phyloP scores from a whole-genome alignment of 495 filamentous ascomycete genomes.

The Annulohypoxylon stygium region DNA sequence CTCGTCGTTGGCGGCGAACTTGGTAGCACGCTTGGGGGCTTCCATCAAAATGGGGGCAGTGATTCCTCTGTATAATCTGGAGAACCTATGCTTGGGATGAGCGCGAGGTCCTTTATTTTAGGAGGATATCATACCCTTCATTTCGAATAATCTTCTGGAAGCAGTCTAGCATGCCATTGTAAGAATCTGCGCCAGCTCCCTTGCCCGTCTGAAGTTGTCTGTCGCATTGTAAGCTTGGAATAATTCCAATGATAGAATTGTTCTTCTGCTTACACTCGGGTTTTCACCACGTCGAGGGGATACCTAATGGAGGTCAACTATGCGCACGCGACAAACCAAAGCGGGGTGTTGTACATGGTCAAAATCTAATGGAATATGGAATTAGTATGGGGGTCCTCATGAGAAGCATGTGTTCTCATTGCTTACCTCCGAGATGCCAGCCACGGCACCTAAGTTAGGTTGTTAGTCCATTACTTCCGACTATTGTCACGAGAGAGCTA shows the following conservation, averaged over 20 bases:
- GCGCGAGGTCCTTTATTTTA: conserved; percentile 2
- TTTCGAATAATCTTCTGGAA: conserved; percentile 94
- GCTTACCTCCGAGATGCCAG: conserved; percentile 91
- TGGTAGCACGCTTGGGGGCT: conserved; percentile 97
- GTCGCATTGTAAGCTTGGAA: conserved; percentile 49
- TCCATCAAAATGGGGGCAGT: conserved; percentile 97
- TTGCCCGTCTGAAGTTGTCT: conserved; percentile 89
- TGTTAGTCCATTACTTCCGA: conserved; percentile 31
- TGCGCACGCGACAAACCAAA: conserved; percentile 50
- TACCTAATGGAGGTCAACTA: conserved; percentile 84
- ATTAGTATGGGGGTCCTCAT: conserved; percentile 36
- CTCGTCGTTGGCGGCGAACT: conserved; percentile 98
- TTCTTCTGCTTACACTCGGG: conserved; percentile 79
- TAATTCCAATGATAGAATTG: background rate
- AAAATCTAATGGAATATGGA: conserved; percentile 19
- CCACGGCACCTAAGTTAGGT: conserved; percentile 72
- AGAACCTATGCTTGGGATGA: conserved; percentile 68
- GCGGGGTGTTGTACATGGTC: conserved; percentile 37
- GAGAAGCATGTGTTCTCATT: background rate
- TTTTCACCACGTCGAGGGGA: conserved; percentile 98
- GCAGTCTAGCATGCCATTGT: conserved; percentile 98
- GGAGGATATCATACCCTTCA: conserved; percentile 78
- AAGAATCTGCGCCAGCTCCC: conserved; percentile 77
- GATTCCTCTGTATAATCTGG: conserved; percentile 94
- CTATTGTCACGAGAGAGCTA: background rate